Evolutionary conservation across 345 rosid genomes (phyloP).

Genomic region (Dimocarpus longan): DNA sequence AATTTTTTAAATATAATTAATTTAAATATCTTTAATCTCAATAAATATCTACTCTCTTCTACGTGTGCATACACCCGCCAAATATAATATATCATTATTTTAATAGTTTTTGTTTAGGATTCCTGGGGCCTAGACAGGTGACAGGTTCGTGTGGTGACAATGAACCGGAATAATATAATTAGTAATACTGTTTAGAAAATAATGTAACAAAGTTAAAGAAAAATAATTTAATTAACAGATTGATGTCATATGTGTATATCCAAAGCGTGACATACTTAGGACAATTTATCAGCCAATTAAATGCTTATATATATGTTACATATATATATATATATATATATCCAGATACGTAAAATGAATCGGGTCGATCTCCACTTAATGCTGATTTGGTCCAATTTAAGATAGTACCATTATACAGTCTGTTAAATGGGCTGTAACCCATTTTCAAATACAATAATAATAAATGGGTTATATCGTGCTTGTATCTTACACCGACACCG

Average conservation of each 20-base stretch:
- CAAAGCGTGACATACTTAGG: neutral
- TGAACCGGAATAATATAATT: neutral
- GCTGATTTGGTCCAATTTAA: neutral
- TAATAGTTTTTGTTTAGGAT: neutral
- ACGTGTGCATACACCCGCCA: neutral
- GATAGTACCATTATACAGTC: neutral
- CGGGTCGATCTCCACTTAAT: neutral
- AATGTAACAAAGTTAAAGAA: neutral
- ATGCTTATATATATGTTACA: neutral
- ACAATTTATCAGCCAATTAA: neutral
- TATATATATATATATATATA: too few relatives aligned
- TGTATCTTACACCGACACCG: neutral
- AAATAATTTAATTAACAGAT: neutral
- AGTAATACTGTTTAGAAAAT: neutral
- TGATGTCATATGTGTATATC: neutral
- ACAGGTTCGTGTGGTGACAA: neutral
- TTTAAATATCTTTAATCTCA: neutral
- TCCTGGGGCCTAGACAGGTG: neutral
- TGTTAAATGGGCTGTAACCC: too few relatives aligned
- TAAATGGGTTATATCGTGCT: neutral
- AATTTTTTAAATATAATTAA: neutral
- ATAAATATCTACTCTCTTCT: neutral
- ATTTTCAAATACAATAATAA: neutral
- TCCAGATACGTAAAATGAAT: neutral
- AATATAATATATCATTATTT: neutral